Evolutionary conservation across 768 basidiomycete species (phyloP), one percentile per base, ranked within the genome.

Genomic region (Pleurotus tuber-regium): DNA sequence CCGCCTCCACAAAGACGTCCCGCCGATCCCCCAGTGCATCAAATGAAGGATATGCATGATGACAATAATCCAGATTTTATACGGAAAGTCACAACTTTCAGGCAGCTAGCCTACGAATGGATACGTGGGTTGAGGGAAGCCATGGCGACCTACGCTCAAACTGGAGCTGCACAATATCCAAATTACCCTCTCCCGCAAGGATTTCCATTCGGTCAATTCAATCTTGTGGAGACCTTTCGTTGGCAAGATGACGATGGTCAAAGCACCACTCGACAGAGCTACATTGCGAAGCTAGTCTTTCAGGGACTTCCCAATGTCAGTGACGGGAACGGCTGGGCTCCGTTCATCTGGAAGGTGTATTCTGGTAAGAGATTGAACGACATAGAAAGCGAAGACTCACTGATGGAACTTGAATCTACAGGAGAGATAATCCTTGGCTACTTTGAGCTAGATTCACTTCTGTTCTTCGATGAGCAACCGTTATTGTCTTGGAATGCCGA

Each of bases 11-110:
- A n/a, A n/a, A 38, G n/a, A 38, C 35, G 14, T 19, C 30, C 28
- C 46, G 28, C 46, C 31, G 5, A 42, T 24, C 21, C 41, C 41
- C 23, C 10, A 19, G 21, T 25, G 30, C 36, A 11, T 7, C 36
- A 38, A 38, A 48, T 48, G 46, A 28, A 48, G 30, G 46, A 48
- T 26, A 48, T 48, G 46, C 46, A 35, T 18, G 29, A 48, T 35
- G 46, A 48, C 19, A 48, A 28, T 8, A 23, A 48, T 24, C 46
- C 46, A 16, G n/a, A 18, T 4, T 48, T 48, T 24, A 35, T 31
- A 18, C 19, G 31, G 12, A 19, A 35, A 31, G 46, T 48, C n/a
- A 48, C 46, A 1, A 18, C 35, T 9, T 30, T 33, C 16, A 31
- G 46, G 31, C 11, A 48, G 12, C n/a, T 16, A 4, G 46, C 46